Base-by-base conservation (phyloP, 2,329 filamentous ascomycete species). In the Didymella keratinophila region DNA sequence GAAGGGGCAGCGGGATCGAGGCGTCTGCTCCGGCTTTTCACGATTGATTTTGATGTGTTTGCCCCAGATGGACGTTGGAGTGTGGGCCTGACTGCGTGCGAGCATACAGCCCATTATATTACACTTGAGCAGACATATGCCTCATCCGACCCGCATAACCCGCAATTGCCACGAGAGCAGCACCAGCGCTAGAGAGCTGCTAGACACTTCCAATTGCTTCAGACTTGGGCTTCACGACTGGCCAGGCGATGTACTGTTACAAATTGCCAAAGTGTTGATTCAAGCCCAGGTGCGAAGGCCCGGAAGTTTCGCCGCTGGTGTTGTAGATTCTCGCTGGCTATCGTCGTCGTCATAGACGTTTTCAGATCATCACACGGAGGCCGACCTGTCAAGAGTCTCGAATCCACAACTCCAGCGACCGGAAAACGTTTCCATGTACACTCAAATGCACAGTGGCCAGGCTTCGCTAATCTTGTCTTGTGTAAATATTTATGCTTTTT, bases 291-390 rank as follows among this genome's bases (percentile, higher is more conserved):
- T 30, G 42, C 21, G 36, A 27, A 32, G 18, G 50, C 23, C 39
- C 41, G 28, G 36, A n/a, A 18, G 9, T 27, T n/a, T 65, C 60
- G 64, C 65, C 64, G 65, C 61, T 64, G 58, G 52, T 56, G 54
- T 52, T 57, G 63, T 21, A 68, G 61, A 68, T 69, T 51, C 56
- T 41, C 51, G 51, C 28, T 47, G 47, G 36, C 25, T 56, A 56
- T 68, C 58, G 66, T 69, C 52, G 57, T 62, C 68, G 68, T 70
- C 68, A 70, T 70, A 69, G 68, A 70, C 62, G 44, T 64, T 57
- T 42, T 39, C 52, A 59, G 34, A 49, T 30, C 58, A 70, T 69
- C 66, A 64, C 58, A 63, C 58, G 55, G 36, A 55, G 21, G 39
- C 14, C 23, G 12, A 20, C 34, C 49, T 30, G 39, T 32, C 7